These are phyloP conservation scores for Aureobasidium subglaciale DNA, from an alignment of 2,329 filamentous ascomycete species.

Conservation along the genomic window DNA sequence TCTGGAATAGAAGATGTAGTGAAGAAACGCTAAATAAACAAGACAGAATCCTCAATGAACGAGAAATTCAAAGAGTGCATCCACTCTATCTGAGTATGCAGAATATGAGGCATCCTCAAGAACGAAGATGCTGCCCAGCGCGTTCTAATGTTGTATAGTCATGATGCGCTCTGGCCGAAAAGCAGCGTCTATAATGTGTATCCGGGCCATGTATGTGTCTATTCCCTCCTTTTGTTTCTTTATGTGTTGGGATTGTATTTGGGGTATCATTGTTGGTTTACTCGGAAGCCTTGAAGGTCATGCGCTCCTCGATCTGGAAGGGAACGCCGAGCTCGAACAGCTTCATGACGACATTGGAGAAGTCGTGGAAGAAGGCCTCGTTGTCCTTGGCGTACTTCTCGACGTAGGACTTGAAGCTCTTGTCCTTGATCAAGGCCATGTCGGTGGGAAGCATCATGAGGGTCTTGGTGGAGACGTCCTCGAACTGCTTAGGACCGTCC, in stretches of 20 bases:
- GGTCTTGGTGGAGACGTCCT: conserved; percentile 78
- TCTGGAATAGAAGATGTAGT: neutral
- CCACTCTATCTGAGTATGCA: neutral
- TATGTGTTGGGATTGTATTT: neutral
- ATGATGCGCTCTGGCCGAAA: neutral
- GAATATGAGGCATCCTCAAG: conserved; percentile 2
- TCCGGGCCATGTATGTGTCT: neutral
- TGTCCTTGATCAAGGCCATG: conserved; percentile 79
- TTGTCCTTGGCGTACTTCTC: conserved; percentile 89
- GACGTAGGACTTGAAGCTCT: conserved; percentile 71
- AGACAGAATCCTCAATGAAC: neutral
- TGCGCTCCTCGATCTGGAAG: conserved; percentile 52
- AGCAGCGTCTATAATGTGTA: neutral
- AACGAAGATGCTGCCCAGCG: neutral
- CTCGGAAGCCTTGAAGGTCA: conserved; percentile 40
- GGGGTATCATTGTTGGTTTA: conserved; percentile 16
- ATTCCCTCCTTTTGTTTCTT: neutral
- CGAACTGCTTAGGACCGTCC: conserved; percentile 82
- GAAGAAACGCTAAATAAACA: conserved; percentile 1
- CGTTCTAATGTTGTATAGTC: neutral
- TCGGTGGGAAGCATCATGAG: conserved; percentile 98
- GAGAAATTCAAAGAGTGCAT: neutral
- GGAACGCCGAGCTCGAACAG: conserved; percentile 94
- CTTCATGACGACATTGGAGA: conserved; percentile 67
- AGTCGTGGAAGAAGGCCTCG: conserved; percentile 89